These are phyloP conservation scores for Poterioochromonas sp. DNA, from an alignment of 352 stramenopile genomes.

Conservation along the genomic window DNA sequence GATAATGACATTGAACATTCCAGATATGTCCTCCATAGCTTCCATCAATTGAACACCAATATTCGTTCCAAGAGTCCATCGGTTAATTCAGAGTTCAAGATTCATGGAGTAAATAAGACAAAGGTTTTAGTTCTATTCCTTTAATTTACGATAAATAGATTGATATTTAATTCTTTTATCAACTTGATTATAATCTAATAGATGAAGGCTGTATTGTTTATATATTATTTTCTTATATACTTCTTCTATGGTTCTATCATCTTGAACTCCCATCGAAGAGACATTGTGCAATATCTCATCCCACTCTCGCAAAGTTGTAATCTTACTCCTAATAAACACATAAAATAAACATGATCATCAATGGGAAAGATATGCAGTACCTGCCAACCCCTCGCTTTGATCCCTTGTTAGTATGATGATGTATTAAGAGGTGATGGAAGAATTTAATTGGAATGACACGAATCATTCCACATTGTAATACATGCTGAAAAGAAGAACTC, in stretches of 20 bases:
- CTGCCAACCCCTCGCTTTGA: background rate
- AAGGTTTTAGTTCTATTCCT: background rate
- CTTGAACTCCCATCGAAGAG: no score
- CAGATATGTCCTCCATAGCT: no score
- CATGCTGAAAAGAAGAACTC: slow-evolving; percentile 6
- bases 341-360: background rate
- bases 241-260: background rate
- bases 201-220: slow-evolving; percentile 3
- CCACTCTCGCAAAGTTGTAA: no score
- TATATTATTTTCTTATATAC: background rate
- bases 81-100: no score
- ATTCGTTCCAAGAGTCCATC: no score
- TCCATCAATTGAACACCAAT: no score
- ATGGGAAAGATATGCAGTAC: background rate
- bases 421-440: background rate
- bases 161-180: background rate
- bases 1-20: no score
- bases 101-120: background rate
- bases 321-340: background rate
- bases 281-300: no score
- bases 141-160: no score
- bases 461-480: background rate
- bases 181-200: background rate
- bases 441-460: background rate
- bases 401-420: background rate